Evolutionary conservation across 2,329 filamentous ascomycete species (phyloP), one percentile per base, ranked within the genome.

Genomic region (Cadophora gregata): DNA sequence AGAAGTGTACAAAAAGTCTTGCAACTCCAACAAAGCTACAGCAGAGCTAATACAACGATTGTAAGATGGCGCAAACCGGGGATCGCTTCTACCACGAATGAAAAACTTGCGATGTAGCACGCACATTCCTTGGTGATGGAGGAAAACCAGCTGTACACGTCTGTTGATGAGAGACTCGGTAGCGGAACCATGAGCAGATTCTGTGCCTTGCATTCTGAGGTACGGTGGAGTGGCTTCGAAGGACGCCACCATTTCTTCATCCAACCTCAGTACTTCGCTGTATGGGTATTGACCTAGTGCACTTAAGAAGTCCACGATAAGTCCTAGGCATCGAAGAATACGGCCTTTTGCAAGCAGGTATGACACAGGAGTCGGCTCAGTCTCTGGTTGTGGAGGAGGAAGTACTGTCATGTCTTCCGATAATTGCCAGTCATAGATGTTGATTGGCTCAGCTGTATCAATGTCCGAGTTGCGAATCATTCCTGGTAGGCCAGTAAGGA

Each of bases 101-200:
- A 72, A 27, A 48, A 70, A 72, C 36, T 68, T 72, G 14, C 70
- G 69, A 53, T 72, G 70, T 1, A 71, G 58, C 12, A 68, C 60
- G 33, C 70, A 72, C 59, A 69, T 67, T 36, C 63, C 67, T 48
- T 68, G 67, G 31, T 71, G 63, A 33, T 71, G 67, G 7, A 71
- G 63, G 42, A 67, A 72, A 8, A 63, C 65, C 12, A 97, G 82
- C 65, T 91, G 91, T 75, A 93, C 93, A 25, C 93, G 88, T 61
- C 93, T 90, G 80, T 96, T 90, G 66, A 97, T 89, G 68, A 94
- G 85, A 27, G 92, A 91, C 77, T 94, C 87, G 14, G 95, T 88
- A 72, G 96, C 93, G 29, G 88, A 36, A 78, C 77, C 19, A 79
- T 78, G 12, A 56, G 24, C 10, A 83, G 86, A 63, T 90, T 89